Evolutionary conservation across 225 moss, liverwort and hornwort genomes (phyloP).

Genomic region (Polytrichum formosum): DNA sequence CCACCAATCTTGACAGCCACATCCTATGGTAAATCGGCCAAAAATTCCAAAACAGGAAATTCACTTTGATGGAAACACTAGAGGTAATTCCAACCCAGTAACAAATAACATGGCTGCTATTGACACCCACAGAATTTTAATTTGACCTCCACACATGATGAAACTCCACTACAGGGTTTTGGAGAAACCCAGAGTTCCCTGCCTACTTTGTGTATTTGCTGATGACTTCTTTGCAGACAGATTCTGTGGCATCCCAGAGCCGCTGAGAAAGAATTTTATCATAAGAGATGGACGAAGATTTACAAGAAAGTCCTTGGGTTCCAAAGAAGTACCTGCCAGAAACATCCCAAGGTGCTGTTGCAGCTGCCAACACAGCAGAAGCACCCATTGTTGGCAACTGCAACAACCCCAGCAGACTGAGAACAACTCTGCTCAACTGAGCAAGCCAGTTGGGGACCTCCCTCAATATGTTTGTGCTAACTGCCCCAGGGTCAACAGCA

Average conservation of each 20-base stretch:
- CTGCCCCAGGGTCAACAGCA: constrained; percentile 83
- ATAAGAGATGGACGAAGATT: constrained; percentile 58
- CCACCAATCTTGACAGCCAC: no score
- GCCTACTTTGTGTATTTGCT: not conserved
- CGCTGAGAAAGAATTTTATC: constrained; percentile 38
- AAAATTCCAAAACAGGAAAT: no score
- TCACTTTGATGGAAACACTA: no score
- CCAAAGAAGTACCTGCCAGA: constrained; percentile 83
- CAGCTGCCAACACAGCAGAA: constrained; percentile 59
- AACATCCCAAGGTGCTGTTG: constrained; percentile 60
- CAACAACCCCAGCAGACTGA: constrained; percentile 46
- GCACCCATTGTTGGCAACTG: constrained; percentile 45
- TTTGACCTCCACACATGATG: no score
- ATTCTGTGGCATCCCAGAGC: constrained; percentile 49
- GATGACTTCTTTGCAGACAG: constrained; percentile 15
- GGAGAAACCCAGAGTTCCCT: no score
- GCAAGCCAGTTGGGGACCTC: constrained; percentile 72
- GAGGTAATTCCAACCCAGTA: no score
- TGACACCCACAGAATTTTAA: no score
- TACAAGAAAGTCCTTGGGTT: constrained; percentile 42
- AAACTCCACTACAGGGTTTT: no score
- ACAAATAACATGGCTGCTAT: no score
- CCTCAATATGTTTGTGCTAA: constrained; percentile 65
- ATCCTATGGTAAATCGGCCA: no score
- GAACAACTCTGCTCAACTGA: constrained; percentile 27